These are phyloP conservation scores for Pinus tabuliformis DNA, from an alignment of 75 land plant species.

Conservation along the genomic window DNA sequence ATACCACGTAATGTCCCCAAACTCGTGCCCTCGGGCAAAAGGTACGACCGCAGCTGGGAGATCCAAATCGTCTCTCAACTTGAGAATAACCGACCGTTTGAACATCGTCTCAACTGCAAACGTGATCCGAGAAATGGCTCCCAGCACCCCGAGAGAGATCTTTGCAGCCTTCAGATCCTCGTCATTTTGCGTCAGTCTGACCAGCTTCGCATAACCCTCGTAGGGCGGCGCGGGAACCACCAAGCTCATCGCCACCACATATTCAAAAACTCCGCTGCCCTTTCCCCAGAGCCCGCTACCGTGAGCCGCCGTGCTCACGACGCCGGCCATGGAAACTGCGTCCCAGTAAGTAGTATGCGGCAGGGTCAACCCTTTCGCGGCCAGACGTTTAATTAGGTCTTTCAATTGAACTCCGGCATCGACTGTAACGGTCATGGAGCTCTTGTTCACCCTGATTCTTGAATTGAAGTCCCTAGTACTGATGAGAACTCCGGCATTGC, in stretches of 20 bases:
- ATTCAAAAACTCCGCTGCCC: slow-evolving; percentile 12
- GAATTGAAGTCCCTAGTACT: slow-evolving; percentile 26
- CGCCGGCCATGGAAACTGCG: slow-evolving; percentile 19
- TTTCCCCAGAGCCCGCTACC: slow-evolving; percentile 21
- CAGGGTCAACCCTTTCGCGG: slow-evolving; percentile 6
- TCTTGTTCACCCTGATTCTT: slow-evolving; percentile 7
- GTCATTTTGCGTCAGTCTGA: not conserved
- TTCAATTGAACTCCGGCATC: slow-evolving; percentile 24
- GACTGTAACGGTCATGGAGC: slow-evolving; percentile 16
- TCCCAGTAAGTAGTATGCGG: slow-evolving; percentile 15
- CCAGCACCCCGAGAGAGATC: slow-evolving; percentile 15
- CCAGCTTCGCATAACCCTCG: slow-evolving; percentile 12
- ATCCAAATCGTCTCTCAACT: not conserved
- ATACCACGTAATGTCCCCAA: slow-evolving; percentile 16
- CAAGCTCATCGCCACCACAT: slow-evolving; percentile 21
- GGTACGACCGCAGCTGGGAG: not conserved
- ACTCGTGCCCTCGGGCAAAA: slow-evolving; percentile 7
- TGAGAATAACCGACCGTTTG: slow-evolving; percentile 4
- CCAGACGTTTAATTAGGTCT: slow-evolving; percentile 12
- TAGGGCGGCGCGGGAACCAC: slow-evolving; percentile 12
- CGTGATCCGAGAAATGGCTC: slow-evolving; percentile 17
- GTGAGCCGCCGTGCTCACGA: slow-evolving; percentile 22
- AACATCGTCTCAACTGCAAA: slow-evolving; percentile 19
- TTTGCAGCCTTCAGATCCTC: slow-evolving; percentile 15
- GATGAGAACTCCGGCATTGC: slow-evolving; percentile 23